Evolutionary conservation across 768 basidiomycete genomes (phyloP).

Genomic region (Serendipita indica): DNA sequence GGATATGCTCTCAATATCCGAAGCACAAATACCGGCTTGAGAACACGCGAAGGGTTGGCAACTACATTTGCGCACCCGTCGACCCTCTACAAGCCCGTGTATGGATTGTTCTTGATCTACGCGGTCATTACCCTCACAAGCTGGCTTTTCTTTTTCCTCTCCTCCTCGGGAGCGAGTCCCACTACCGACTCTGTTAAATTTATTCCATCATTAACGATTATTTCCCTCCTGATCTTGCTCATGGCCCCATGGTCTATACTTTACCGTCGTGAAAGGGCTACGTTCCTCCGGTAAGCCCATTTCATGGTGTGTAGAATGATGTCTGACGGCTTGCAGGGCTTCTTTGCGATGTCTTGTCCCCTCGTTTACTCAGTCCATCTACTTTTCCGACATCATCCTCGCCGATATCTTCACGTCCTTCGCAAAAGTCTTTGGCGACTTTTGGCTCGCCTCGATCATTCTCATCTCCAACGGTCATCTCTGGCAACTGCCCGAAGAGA

Average conservation of each 20-base stretch:
- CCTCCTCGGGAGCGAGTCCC: constrained; percentile 40
- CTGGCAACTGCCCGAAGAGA: constrained; percentile 42
- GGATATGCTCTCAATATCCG: constrained; percentile 50
- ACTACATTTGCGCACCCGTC: constrained; percentile 24
- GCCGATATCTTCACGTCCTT: constrained; percentile 95
- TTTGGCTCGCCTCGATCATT: constrained; percentile 81
- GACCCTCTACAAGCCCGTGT: constrained; percentile 43
- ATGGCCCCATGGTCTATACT: constrained; percentile 54
- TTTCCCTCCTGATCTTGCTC: constrained; percentile 41
- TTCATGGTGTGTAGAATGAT: constrained; percentile 8
- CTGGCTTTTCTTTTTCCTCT: constrained; percentile 53
- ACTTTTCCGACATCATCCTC: constrained; percentile 84
- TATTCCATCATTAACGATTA: constrained; percentile 52
- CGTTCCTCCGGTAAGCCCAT: constrained; percentile 56
- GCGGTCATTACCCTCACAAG: constrained; percentile 42
- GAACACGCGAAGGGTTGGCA: neutral
- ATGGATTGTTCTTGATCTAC: constrained; percentile 52
- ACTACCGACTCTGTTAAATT: constrained; percentile 64
- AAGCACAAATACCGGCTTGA: neutral
- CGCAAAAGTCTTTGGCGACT: constrained; percentile 89
- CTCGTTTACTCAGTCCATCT: constrained; percentile 42
- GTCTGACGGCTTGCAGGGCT: constrained; percentile 32
- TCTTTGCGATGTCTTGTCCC: constrained; percentile 61
- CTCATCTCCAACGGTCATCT: constrained; percentile 73
- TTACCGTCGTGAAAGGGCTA: constrained; percentile 56